phyloP scores from a whole-genome alignment of 2,329 filamentous ascomycete genomes.

The Tolypocladium cylindrosporum region DNA sequence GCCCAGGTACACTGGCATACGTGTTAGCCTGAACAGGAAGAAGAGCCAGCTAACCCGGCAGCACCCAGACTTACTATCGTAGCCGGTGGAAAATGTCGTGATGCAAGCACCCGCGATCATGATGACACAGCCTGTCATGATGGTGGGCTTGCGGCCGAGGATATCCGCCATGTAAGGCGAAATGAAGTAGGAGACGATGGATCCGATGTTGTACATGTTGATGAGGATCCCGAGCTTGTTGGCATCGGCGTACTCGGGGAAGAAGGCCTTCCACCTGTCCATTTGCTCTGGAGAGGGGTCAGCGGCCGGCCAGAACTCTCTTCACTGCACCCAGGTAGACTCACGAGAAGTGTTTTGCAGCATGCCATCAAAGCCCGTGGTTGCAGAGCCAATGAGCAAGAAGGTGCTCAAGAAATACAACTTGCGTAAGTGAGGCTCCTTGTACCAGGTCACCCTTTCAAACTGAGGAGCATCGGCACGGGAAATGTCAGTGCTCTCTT shows the following conservation, averaged over 20 bases:
- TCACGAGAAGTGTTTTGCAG: slow-evolving; percentile 43
- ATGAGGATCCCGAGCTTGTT: slow-evolving; percentile 38
- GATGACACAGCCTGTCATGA: slow-evolving; percentile 31
- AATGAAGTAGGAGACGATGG: slow-evolving; percentile 35
- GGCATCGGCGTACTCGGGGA: slow-evolving; percentile 26
- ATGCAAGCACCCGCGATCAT: slow-evolving; percentile 35
- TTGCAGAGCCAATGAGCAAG: slow-evolving; percentile 50
- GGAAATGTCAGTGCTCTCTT: slow-evolving; percentile 25
- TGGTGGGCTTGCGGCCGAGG: slow-evolving; percentile 32
- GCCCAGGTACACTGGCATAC: slow-evolving; percentile 22
- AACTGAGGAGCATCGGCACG: slow-evolving; percentile 38
- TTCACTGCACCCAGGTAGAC: neutral
- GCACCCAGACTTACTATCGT: slow-evolving; percentile 25
- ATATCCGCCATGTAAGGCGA: slow-evolving; percentile 34
- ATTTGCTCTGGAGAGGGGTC: slow-evolving; percentile 30
- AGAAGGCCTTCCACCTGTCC: slow-evolving; percentile 40
- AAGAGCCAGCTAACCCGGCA: no score
- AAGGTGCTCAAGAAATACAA: slow-evolving; percentile 43
- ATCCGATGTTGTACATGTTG: slow-evolving; percentile 43
- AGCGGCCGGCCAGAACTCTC: neutral
- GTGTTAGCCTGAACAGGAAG: neutral
- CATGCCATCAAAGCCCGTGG: slow-evolving; percentile 53
- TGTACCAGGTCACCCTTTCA: slow-evolving; percentile 45
- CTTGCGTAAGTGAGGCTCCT: slow-evolving; percentile 44
- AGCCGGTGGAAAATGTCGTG: slow-evolving; percentile 30